phyloP scores from a whole-genome alignment of 495 filamentous ascomycete species.

The Penicillium crystallinum region DNA sequence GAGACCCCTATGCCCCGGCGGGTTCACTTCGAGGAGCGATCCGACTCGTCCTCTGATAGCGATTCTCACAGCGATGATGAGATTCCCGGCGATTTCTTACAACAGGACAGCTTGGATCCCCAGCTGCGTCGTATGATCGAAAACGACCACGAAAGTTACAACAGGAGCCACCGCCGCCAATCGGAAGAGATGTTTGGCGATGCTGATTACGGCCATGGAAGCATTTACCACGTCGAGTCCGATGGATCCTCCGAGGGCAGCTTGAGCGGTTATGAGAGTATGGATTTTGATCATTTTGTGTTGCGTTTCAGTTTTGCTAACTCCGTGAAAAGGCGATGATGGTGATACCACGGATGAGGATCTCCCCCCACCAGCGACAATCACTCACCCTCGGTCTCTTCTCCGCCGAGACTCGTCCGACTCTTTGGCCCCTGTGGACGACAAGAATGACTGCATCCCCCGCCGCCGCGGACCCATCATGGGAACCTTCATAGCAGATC shows the following conservation, averaged over 20 bases:
- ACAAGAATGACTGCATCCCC: slow-evolving; percentile 47
- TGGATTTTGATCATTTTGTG: slow-evolving; percentile 19
- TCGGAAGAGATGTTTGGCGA: slow-evolving; percentile 44
- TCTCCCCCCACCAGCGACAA: slow-evolving; percentile 51
- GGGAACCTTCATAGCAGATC: slow-evolving; percentile 50
- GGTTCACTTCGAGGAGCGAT: slow-evolving; percentile 46
- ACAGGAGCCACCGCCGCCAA: slow-evolving; percentile 38
- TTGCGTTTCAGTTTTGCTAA: slow-evolving; percentile 47
- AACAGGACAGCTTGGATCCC: slow-evolving; percentile 65
- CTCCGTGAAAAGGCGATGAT: slow-evolving; percentile 56
- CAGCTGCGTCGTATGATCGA: slow-evolving; percentile 66
- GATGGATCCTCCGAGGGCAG: slow-evolving; percentile 50
- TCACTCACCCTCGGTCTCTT: slow-evolving; percentile 51
- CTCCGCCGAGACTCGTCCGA: slow-evolving; percentile 50
- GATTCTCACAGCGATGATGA: slow-evolving; percentile 52
- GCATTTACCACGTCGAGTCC: slow-evolving; percentile 49
- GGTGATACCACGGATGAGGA: slow-evolving; percentile 86
- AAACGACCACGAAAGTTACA: slow-evolving; percentile 45
- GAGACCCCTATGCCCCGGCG: slow-evolving; percentile 42
- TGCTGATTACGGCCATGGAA: slow-evolving; percentile 41
- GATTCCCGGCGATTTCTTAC: slow-evolving; percentile 67
- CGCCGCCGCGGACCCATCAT: slow-evolving; percentile 52
- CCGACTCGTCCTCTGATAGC: slow-evolving; percentile 48
- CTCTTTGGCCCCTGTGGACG: slow-evolving; percentile 44
- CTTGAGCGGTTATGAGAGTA: slow-evolving; percentile 79